Evolutionary conservation across 2,329 filamentous ascomycete genomes (phyloP).

Genomic region (Malbranchea cinnamomea): DNA sequence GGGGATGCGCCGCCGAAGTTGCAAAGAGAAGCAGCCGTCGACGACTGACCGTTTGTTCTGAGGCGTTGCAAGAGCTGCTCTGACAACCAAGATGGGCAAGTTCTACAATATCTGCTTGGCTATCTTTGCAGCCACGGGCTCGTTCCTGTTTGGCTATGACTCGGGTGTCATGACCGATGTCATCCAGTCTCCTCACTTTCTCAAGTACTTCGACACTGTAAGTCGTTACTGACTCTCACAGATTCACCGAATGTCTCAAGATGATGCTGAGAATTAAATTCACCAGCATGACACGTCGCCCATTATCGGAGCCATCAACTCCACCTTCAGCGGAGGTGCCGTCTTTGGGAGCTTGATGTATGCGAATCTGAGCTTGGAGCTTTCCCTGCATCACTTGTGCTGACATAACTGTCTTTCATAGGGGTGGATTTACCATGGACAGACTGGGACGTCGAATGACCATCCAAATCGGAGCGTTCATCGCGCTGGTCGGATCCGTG

Average conservation of each 20-base stretch:
- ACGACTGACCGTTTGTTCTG: too few species aligned
- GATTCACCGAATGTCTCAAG: too few species aligned
- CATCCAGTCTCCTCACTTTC: constrained; percentile 41
- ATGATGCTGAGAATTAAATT: too few species aligned
- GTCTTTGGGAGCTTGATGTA: constrained; percentile 1
- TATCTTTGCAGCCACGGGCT: constrained; percentile 29
- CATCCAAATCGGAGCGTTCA: constrained; percentile 43
- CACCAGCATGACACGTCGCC: constrained; percentile 33
- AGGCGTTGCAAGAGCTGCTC: too few species aligned
- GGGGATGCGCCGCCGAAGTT: too few species aligned
- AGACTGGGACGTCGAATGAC: constrained; percentile 44
- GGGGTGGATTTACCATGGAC: constrained; percentile 45
- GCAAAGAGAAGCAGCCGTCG: too few species aligned
- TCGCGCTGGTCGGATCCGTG: constrained; percentile 43
- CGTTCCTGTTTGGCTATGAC: constrained; percentile 36
- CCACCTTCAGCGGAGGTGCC: constrained; percentile 45
- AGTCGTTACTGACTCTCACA: too few species aligned
- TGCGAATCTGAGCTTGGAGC: too few species aligned
- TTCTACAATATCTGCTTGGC: constrained; percentile 26
- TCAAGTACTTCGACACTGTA: constrained; percentile 40
- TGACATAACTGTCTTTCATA: constrained; percentile 35
- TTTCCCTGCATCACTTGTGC: too few species aligned
- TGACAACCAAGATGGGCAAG: constrained; percentile 29
- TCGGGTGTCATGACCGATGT: constrained; percentile 35
- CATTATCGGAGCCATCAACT: constrained; percentile 48